These are phyloP conservation scores for Stagonosporopsis vannaccii DNA, from an alignment of 2,329 filamentous ascomycete genomes.

Conservation along the genomic window DNA sequence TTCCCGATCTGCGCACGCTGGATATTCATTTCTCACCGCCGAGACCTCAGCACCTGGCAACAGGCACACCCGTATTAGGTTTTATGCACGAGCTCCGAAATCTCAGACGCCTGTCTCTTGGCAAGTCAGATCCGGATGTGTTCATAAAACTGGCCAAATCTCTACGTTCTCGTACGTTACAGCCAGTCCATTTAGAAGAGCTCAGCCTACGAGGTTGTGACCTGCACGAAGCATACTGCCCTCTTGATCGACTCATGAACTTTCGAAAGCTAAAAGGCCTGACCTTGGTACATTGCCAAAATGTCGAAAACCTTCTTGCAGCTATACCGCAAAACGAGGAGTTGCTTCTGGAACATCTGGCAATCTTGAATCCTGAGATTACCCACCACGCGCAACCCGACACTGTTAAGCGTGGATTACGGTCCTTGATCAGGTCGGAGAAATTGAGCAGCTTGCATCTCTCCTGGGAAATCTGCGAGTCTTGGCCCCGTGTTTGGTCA, in stretches of 20 bases:
- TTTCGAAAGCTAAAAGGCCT: not conserved
- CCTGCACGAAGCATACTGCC: not conserved
- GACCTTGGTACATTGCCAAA: not conserved
- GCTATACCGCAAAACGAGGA: not conserved
- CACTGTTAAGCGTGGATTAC: not conserved
- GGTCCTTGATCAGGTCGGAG: not conserved
- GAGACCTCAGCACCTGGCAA: no score
- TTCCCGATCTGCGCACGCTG: no score
- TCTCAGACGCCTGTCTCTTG: no score
- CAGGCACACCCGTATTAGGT: no score
- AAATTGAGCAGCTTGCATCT: not conserved
- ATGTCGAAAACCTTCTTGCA: not conserved
- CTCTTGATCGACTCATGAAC: not conserved
- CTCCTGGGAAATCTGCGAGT: not conserved
- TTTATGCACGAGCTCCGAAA: no score
- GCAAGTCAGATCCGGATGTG: no score
- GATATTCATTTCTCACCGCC: no score
- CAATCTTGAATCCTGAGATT: not conserved
- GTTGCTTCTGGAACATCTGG: not conserved
- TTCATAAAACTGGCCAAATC: no score
- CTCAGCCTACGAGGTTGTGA: no score
- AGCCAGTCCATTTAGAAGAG: no score
- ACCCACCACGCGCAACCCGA: not conserved
- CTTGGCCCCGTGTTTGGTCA: not conserved
- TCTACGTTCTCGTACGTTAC: no score